Evolutionary conservation across 108 stramenopile species (phyloP).

Genomic region (Cyclostephanos invisitatus): DNA sequence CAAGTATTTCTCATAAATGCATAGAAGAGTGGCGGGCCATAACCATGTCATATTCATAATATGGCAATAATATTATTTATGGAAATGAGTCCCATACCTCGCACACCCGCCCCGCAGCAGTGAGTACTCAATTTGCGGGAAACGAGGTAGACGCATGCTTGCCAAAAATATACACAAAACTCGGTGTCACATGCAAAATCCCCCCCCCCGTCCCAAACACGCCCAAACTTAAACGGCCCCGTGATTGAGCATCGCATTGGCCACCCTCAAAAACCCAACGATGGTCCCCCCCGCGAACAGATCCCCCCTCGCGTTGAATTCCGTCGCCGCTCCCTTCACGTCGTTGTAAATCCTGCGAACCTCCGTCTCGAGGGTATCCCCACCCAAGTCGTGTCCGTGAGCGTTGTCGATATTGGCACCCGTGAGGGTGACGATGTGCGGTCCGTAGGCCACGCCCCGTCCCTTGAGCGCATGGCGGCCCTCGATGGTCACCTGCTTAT

Average conservation of each 20-base stretch:
- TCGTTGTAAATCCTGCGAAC: constrained; percentile 81
- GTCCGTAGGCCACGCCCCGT: constrained; percentile 88
- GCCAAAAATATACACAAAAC: background rate
- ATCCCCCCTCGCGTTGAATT: constrained; percentile 95
- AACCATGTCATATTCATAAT: too few relatives aligned
- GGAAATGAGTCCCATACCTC: background rate
- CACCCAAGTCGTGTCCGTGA: constrained; percentile 68
- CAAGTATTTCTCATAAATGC: too few relatives aligned
- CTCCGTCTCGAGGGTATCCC: constrained; percentile 74
- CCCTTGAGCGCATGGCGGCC: constrained; percentile 81
- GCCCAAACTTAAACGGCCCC: constrained; percentile 84
- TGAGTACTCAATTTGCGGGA: background rate
- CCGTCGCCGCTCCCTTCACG: constrained; percentile 89
- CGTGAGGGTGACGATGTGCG: constrained; percentile 86
- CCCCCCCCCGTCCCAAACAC: background rate
- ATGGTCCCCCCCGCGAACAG: constrained; percentile 89
- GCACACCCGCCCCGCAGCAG: background rate
- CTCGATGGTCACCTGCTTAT: constrained; percentile 71
- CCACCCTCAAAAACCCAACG: constrained; percentile 94
- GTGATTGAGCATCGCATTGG: constrained; percentile 92
- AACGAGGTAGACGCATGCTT: background rate
- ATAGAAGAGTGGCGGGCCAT: too few relatives aligned
- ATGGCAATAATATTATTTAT: background rate
- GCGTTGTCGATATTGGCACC: constrained; percentile 83
- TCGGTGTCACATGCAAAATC: background rate